These are phyloP conservation scores for Tetragonia tetragonoides DNA, from an alignment of 148 eudicot genomes.

Conservation along the genomic window DNA sequence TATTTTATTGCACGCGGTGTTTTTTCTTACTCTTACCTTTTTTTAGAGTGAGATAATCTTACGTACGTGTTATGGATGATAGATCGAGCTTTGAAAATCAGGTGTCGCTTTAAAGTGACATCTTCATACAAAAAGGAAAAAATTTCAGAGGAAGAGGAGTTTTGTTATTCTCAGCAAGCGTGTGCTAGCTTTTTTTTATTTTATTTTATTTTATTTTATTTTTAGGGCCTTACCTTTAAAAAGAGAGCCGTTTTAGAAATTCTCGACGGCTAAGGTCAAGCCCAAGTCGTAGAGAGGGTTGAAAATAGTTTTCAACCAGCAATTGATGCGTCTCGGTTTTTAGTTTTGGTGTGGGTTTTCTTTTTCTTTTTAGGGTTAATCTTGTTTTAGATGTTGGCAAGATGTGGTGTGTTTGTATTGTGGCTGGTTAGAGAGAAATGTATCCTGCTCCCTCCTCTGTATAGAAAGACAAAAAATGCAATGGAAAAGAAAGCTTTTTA, in stretches of 20 bases:
- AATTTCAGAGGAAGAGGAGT: conserved; percentile 16
- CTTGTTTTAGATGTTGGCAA: not conserved
- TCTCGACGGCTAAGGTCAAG: too few species aligned
- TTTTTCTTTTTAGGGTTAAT: not conserved
- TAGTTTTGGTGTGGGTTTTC: not conserved
- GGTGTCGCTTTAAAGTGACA: not conserved
- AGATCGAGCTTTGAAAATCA: not conserved
- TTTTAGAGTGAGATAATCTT: not conserved
- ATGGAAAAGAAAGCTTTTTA: not conserved
- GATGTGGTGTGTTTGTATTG: not conserved
- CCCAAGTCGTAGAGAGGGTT: too few species aligned
- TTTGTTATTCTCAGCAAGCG: not conserved
- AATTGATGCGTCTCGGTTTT: not conserved
- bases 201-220: not conserved
- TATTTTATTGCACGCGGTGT: too few species aligned
- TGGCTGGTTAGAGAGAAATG: not conserved
- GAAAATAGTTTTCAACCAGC: too few species aligned
- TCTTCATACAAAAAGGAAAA: not conserved
- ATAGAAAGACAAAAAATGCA: not conserved
- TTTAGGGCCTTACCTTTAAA: too few species aligned
- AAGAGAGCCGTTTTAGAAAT: too few species aligned
- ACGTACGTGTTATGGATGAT: too few species aligned
- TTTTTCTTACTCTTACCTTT: not conserved
- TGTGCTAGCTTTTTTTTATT: not conserved
- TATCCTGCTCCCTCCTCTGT: conserved; percentile 22